A percentile compares a stretch with the other conserved stretches of the same genome.
Evolutionary conservation across 805 yeast genomes (phyloP).

Genomic region (Debaryomyces prosopidis): DNA sequence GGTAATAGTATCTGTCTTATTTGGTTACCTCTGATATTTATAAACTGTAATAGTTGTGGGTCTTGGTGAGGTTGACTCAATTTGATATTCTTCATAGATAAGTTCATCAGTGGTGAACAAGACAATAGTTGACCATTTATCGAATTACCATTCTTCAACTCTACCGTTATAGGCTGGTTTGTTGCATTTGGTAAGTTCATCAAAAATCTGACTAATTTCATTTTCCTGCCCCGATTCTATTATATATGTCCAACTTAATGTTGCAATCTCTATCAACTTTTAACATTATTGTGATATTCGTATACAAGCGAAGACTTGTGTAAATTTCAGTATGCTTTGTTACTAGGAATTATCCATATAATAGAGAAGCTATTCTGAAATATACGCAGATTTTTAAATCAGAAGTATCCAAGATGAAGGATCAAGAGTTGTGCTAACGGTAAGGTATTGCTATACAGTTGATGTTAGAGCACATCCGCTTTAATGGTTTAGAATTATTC

Average conservation of each 20-base stretch:
- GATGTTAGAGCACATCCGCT: too few relatives aligned
- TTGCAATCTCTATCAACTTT: neutral
- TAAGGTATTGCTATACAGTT: too few relatives aligned
- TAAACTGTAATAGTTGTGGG: slow-evolving; percentile 69
- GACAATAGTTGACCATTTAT: slow-evolving; percentile 81
- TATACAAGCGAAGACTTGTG: too few relatives aligned
- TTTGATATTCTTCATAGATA: slow-evolving; percentile 75
- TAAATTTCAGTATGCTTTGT: too few relatives aligned
- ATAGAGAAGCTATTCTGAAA: too few relatives aligned
- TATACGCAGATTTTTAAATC: too few relatives aligned
- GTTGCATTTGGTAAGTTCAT: slow-evolving; percentile 68
- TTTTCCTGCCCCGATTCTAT: slow-evolving; percentile 9
- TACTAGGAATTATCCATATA: too few relatives aligned
- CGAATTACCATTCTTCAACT: slow-evolving; percentile 86
- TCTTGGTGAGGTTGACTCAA: slow-evolving; percentile 73
- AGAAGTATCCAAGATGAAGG: too few relatives aligned
- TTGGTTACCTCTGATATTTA: slow-evolving; percentile 86
- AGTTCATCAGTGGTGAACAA: slow-evolving; percentile 90
- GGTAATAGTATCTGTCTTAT: slow-evolving; percentile 83
- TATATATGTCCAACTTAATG: neutral
- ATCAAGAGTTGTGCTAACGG: too few relatives aligned
- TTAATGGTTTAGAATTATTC: too few relatives aligned
- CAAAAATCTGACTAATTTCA: slow-evolving; percentile 75
- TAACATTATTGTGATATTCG: too few relatives aligned
- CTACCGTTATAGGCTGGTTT: slow-evolving; percentile 86